Percentiles rank a stretch among this genome's conserved stretches.
Evolutionary conservation across 2,329 filamentous ascomycete species (phyloP).

Genomic region (Botrytis elliptica): DNA sequence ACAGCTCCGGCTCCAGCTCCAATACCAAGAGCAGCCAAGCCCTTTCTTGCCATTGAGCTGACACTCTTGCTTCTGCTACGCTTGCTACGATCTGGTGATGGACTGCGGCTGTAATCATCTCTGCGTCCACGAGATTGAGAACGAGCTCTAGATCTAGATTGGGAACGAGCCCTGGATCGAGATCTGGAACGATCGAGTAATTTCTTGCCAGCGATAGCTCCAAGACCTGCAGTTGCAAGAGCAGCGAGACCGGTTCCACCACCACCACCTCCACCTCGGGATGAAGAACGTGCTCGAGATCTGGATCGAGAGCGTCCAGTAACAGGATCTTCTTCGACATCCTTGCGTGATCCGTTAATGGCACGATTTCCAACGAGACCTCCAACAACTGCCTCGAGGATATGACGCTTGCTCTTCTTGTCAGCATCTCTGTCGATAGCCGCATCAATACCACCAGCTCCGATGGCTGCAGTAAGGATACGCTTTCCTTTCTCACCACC

Average conservation of each 20-base stretch:
- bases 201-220: constrained; percentile 62
- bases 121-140: constrained; percentile 31
- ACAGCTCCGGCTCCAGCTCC: constrained; percentile 46
- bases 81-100: constrained; percentile 40
- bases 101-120: constrained; percentile 37
- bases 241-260: constrained; percentile 57
- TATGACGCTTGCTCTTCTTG: constrained; percentile 76
- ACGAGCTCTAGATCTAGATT: constrained; percentile 41
- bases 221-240: constrained; percentile 60
- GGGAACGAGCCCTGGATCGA: constrained; percentile 44
- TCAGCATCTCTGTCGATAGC: constrained; percentile 64
- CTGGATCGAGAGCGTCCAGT: constrained; percentile 65
- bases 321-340: constrained; percentile 49
- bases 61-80: constrained; percentile 64
- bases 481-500: constrained; percentile 89
- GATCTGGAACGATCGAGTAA: constrained; percentile 53
- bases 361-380: constrained; percentile 83
- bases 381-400: constrained; percentile 83
- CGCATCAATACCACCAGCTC: constrained; percentile 82
- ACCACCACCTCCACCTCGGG: constrained; percentile 42
- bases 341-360: constrained; percentile 73
- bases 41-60: constrained; percentile 60
- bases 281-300: constrained; percentile 62
- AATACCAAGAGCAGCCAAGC: constrained; percentile 61
- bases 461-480: constrained; percentile 80